Base-by-base conservation (phyloP, 179 eudicot species). In the Heliamphora pulchella region DNA sequence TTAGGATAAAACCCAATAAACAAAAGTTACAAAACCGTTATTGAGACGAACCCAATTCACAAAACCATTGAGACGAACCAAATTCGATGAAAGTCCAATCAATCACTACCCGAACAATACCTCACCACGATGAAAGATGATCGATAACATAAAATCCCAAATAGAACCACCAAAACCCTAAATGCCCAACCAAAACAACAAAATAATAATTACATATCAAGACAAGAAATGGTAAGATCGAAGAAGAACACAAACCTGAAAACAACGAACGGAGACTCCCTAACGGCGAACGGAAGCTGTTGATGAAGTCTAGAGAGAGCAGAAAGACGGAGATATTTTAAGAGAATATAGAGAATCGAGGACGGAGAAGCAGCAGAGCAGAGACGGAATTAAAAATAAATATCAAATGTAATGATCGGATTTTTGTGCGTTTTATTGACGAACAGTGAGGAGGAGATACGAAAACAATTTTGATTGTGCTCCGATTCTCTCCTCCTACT, bases 311-410 rank as follows among this genome's bases (percentile, higher is more conserved):
- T 31, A 44, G 57, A 59, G 69, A 63, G 69, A 61, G 68, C 47
- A 15, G 69, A 22, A 9, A 8, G 3, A 44, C 1, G 74, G 1
- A 31, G 31, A 31, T 31, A 31, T 31, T 31, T 31, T 31, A 31
- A 46, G 31, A 31, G 58, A 63, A 17, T 54, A 2, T 9, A 59
- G 69, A 54, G 82, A 67, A 55, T 80, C 73, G 78, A 80, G 82
- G 82, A 48, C 82, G 76, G 73, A 73, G 59, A 48, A 72, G 82
- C 58, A 72, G 77, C 51, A 61, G 69, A 80, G 67, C 61, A 43
- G 17, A 73, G 78, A 78, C 78, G 50, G 82, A 71, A 80, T 50
- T 72, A n/a, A 22, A 80, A 31, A 31, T 31, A 31, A 31, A 31
- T 31, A 31, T 31, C 31, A 31, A 31, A 31, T 31, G 31, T 31